Percentiles rank a stretch among this genome's conserved stretches.
These are phyloP conservation scores for Coemansia aciculifera DNA, from an alignment of 192 early-diverging fungal genomes.

Conservation along the genomic window DNA sequence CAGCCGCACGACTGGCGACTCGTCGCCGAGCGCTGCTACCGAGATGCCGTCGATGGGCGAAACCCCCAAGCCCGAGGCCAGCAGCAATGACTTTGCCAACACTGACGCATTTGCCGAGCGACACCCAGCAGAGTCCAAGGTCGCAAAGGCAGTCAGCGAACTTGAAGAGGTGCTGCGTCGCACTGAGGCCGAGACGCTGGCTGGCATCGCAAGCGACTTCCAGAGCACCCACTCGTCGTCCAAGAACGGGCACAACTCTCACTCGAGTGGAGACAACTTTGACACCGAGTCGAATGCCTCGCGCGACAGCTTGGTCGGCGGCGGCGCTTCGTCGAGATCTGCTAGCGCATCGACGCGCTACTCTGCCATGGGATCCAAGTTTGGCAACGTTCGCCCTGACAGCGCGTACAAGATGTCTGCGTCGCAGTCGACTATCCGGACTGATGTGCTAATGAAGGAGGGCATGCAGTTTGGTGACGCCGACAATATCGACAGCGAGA, in stretches of 20 bases:
- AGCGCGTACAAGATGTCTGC: conserved; percentile 39
- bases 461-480: conserved; percentile 44
- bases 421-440: conserved; percentile 50
- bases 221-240: conserved; percentile 12
- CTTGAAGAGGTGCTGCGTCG: conserved; percentile 53
- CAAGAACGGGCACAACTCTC: background rate
- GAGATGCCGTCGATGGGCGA: conserved; percentile 9
- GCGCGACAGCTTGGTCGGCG: conserved; percentile 47
- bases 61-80: background rate
- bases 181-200: conserved; percentile 42
- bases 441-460: conserved; percentile 40
- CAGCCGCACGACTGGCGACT: conserved; percentile 13
- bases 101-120: conserved; percentile 36
- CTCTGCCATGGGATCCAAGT: conserved; percentile 35
- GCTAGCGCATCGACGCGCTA: conserved; percentile 46
- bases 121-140: conserved; percentile 53
- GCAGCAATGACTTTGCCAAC: background rate
- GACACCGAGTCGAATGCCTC: conserved; percentile 34
- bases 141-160: conserved; percentile 55
- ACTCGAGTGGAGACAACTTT: conserved; percentile 1
- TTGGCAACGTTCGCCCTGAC: conserved; percentile 16
- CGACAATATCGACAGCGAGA: conserved; percentile 28
- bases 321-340: conserved; percentile 47
- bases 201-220: conserved; percentile 40
- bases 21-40: background rate